Evolutionary conservation across 129 eudicot species (phyloP).

Genomic region (Sambucus nigra): DNA sequence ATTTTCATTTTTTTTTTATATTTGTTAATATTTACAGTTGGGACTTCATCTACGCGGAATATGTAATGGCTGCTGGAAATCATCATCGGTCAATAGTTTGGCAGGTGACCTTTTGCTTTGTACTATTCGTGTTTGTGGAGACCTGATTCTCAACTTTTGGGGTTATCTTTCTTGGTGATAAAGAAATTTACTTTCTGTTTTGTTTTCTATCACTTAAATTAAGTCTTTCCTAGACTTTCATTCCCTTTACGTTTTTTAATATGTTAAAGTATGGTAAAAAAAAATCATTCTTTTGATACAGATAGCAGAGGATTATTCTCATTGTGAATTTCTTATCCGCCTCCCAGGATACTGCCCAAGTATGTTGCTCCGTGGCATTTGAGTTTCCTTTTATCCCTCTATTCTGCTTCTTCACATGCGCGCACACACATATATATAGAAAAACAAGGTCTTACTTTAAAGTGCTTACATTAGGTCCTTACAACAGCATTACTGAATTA

Average conservation of each 20-base stretch:
- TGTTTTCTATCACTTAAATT: not conserved
- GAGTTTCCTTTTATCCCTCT: not conserved
- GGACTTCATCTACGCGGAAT: constrained; percentile 98
- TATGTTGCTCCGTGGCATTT: constrained; percentile 29
- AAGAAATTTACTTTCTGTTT: not conserved
- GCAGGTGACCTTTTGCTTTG: constrained; percentile 81
- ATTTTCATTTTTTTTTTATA: constrained; percentile 1
- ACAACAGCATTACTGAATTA: no score
- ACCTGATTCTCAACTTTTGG: not conserved
- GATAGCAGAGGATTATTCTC: constrained; percentile 99
- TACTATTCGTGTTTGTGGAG: not conserved
- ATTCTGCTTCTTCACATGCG: no score
- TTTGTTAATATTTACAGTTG: constrained; percentile 45
- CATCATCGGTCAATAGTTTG: constrained; percentile 89
- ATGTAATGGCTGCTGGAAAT: constrained; percentile 95
- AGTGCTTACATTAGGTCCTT: no score
- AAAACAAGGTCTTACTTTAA: no score
- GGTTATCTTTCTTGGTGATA: not conserved
- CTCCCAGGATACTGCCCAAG: constrained; percentile 99
- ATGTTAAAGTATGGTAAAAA: no score
- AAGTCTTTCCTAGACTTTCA: no score
- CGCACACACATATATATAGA: no score
- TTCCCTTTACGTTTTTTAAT: not conserved
- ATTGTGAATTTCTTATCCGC: constrained; percentile 89
- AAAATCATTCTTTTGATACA: constrained; percentile 28